phyloP scores from a whole-genome alignment of 768 basidiomycete genomes.

The Leccinum truebloodii region DNA sequence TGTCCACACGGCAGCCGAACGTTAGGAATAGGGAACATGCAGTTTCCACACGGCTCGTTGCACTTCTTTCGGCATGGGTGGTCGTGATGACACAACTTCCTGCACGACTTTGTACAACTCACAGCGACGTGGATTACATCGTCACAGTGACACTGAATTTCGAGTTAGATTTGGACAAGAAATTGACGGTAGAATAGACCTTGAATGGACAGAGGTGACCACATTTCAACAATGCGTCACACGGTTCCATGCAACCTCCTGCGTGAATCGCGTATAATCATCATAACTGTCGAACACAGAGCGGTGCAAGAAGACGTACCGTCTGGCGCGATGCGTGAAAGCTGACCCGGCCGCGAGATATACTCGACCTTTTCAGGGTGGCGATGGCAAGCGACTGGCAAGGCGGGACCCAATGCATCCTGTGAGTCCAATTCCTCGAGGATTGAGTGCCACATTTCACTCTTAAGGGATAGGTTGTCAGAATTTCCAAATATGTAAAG shows the following conservation, averaged over 20 bases:
- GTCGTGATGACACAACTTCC: conserved; percentile 49
- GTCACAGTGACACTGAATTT: conserved; percentile 58
- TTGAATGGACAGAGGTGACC: conserved; percentile 67
- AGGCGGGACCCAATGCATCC: conserved; percentile 47
- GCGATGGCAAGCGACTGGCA: conserved; percentile 58
- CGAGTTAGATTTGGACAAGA: not conserved
- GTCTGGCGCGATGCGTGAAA: conserved; percentile 55
- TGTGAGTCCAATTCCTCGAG: conserved; percentile 55
- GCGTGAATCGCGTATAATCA: not conserved
- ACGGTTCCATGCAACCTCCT: conserved; percentile 67
- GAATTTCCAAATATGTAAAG: conserved; percentile 75
- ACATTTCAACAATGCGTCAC: conserved; percentile 52
- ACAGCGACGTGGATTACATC: conserved; percentile 53
- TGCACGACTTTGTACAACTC: conserved; percentile 49
- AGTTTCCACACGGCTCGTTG: conserved; percentile 52
- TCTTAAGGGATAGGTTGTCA: conserved; percentile 47
- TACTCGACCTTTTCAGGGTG: conserved; percentile 47
- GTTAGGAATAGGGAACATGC: conserved; percentile 45
- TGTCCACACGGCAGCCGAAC: conserved; percentile 64
- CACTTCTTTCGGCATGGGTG: conserved; percentile 64
- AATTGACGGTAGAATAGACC: conserved; percentile 31
- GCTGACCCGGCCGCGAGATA: conserved; percentile 52
- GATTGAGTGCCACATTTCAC: conserved; percentile 58
- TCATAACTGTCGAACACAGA: not conserved
- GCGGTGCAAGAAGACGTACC: conserved; percentile 34